Evolutionary conservation across 2,329 filamentous ascomycete species (phyloP), one percentile per base, ranked within the genome.

Genomic region (Paecilomyces sp.): DNA sequence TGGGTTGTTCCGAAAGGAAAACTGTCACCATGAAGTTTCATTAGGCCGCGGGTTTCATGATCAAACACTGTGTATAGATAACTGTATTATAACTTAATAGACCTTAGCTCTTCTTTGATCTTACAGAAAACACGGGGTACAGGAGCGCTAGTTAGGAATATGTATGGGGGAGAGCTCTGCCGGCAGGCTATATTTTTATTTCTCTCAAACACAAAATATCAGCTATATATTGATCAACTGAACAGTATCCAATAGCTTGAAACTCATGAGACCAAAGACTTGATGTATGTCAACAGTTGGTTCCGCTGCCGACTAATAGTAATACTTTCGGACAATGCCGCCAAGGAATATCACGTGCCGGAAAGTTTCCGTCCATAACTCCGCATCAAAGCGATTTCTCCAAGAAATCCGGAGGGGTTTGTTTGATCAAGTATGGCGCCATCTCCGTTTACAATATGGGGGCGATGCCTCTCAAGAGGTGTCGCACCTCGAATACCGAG

Each of bases 381-480:
- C 34, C 33, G 34, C 33, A 33, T 13, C 15, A 50, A 24, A 57
- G 36, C 28, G 41, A 36, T 57, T 15, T 33, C 50, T 47, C 56
- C 8, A 36, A 31, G 6, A 50, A n/a, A 11, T 58, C 24, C 18
- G 47, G 31, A 53, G 51, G 51, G 22, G 9, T 34, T 58, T 13
- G n/a, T 5, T 56, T 36, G 65, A 51, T 60, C 57, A 62, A 62
- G 57, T 56, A 74, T 75, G 72, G 66, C 71, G 61, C 63, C 67
- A 60, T 68, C 67, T 60, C 61, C 67, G 56, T 41, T 67, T 11
- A 65, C 66, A 56, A 66, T 63, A 56, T 67, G 66, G 63, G 65
- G 69, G 22, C 66, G 64, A 36, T 64, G 66, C 54, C 59, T 61
- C 47, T 57, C 63, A n/a, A 57, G 57, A 13, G 62, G 63, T 22